Evolutionary conservation across 805 yeast genomes (phyloP), one percentile per base, ranked within the genome.

Genomic region (Saccharomyces mikatae): DNA sequence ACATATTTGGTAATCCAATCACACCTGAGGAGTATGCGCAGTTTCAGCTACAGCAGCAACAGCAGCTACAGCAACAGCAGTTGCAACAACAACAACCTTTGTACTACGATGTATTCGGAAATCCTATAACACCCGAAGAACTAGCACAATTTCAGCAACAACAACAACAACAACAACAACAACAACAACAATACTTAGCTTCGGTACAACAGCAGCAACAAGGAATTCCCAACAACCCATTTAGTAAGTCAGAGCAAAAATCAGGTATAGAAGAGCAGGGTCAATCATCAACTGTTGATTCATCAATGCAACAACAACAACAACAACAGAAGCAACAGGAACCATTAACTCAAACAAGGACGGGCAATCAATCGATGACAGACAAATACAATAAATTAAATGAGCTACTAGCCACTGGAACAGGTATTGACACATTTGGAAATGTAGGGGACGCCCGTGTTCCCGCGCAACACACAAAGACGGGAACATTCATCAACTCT

Each of bases 391-490:
- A 89, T 56, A 89, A 87, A 55, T 78, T 90, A 65, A 89, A 89
- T 72, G 79, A 80, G 52, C 75, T 89, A 53, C 75, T 90, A 60
- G 87, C 91, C n/a, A 80, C 82, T 48, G 96, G 96, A 28, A 87
- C 95, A 0, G 96, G 96, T 27, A 76, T 89, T 55, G 97, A 90
- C 72, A 90, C 96, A 0, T 91, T 87, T 69, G 68, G 71, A 52
- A 66, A 63, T 53, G 62, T 63, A 4, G 66, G 69, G 41, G 64
- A 66, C 8, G 56, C 76, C 4, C 83, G 96, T 72, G 80, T 91
- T 54, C 96, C 97, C 2, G 92, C 94, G 49, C 96, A 90, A 64
- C 90, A 86, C 68, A 90, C 97, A 1, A 81, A 80, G 61, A 82
- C 90, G 3, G 82, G 83, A 5, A 82, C 80, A 22, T 89, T 89